A percentile compares a stretch with the other conserved stretches of the same genome.
Conservation (phyloP, 345 rosid genomes). For the Angophora floribunda region DNA sequence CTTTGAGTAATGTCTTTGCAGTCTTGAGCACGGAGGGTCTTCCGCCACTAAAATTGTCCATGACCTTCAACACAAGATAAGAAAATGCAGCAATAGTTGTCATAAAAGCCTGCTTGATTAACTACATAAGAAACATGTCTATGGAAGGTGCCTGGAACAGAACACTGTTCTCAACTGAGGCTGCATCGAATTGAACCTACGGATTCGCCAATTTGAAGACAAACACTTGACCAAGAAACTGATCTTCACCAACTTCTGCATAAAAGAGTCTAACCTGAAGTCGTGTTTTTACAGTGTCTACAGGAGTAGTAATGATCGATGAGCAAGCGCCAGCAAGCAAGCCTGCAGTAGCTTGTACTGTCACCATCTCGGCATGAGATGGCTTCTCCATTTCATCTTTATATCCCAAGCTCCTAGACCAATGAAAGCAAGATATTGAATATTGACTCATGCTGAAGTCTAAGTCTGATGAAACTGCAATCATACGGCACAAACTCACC, state of each 20-base stretch:
- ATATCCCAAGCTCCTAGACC: constrained; percentile 42
- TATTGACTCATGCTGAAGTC: neutral
- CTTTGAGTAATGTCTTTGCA: constrained; percentile 30
- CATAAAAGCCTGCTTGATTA: neutral
- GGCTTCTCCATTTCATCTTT: constrained; percentile 32
- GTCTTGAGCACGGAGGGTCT: constrained; percentile 59
- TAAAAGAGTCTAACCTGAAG: constrained; percentile 35
- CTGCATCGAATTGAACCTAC: neutral
- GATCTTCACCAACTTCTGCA: neutral
- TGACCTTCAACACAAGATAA: constrained; percentile 19
- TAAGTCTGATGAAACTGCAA: neutral
- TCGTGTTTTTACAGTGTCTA: constrained; percentile 57
- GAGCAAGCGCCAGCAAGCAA: constrained; percentile 55
- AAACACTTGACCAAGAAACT: neutral
- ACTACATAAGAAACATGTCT: neutral
- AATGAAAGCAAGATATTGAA: neutral
- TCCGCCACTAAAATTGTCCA: constrained; percentile 46
- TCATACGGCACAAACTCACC: constrained; percentile 10
- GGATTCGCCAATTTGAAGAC: neutral
- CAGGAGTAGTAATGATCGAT: constrained; percentile 48
- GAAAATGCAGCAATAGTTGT: neutral
- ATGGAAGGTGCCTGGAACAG: neutral
- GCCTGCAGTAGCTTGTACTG: constrained; percentile 52
- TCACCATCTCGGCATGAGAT: constrained; percentile 48
- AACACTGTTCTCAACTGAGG: neutral